Conservation (phyloP, 768 basidiomycete species). For the Lactarius trivialis region DNA sequence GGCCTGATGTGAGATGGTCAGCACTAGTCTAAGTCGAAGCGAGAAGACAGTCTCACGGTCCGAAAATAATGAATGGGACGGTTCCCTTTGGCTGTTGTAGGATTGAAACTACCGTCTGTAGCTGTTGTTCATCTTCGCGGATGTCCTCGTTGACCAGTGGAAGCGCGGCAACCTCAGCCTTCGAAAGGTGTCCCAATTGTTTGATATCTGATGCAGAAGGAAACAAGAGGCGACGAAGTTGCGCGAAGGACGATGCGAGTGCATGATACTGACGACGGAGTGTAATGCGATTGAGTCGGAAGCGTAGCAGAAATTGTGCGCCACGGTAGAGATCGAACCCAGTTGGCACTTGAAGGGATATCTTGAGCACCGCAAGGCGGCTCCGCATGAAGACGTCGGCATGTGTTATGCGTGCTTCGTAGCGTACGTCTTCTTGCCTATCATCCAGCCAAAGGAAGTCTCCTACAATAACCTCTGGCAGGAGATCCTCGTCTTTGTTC, state of each 20-base stretch:
- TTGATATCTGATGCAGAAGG: constrained; percentile 34
- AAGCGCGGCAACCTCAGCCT: constrained; percentile 17
- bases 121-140: constrained; percentile 43
- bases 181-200: constrained; percentile 17
- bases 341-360: constrained; percentile 42
- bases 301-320: constrained; percentile 40
- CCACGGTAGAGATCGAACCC: constrained; percentile 38
- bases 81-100: constrained; percentile 39
- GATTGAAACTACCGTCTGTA: constrained; percentile 45
- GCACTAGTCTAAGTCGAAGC: neutral
- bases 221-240: constrained; percentile 45
- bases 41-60: constrained; percentile 43
- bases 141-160: constrained; percentile 22
- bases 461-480: constrained; percentile 12
- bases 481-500: constrained; percentile 13
- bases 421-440: constrained; percentile 11
- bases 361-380: constrained; percentile 34
- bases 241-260: constrained; percentile 20
- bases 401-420: constrained; percentile 13
- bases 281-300: constrained; percentile 48
- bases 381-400: neutral
- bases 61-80: constrained; percentile 53
- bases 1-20: constrained; percentile 33
- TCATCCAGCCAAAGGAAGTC: constrained; percentile 18
- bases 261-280: constrained; percentile 44